Conservation (phyloP, 2,329 filamentous ascomycete genomes). For the Pseudogymnoascus sp. region DNA sequence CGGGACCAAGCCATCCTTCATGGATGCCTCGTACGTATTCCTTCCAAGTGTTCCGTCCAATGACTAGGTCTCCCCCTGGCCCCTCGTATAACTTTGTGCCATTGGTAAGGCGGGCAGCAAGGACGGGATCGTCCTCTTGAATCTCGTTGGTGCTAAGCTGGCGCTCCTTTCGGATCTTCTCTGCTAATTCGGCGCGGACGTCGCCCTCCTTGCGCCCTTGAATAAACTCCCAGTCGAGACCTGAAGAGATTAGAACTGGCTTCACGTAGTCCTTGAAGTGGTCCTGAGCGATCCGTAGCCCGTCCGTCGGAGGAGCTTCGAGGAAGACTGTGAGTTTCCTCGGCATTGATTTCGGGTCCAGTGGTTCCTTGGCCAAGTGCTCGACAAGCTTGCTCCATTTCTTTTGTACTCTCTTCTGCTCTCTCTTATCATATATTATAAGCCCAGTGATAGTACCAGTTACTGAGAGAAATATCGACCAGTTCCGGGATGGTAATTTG, state of each 20-base stretch:
- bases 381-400: constrained; percentile 83
- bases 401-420: constrained; percentile 75
- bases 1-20: constrained; percentile 89
- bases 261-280: constrained; percentile 96
- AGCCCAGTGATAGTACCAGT: constrained; percentile 69
- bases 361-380: constrained; percentile 68
- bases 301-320: constrained; percentile 77
- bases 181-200: constrained; percentile 75
- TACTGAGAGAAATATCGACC: constrained; percentile 88
- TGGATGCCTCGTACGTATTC: constrained; percentile 90
- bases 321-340: constrained; percentile 82
- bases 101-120: constrained; percentile 54
- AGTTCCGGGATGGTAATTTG: constrained; percentile 88
- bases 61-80: constrained; percentile 72
- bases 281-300: constrained; percentile 75
- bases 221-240: constrained; percentile 91
- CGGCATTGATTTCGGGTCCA: constrained; percentile 65
- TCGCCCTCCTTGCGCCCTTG: constrained; percentile 92
- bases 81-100: constrained; percentile 66
- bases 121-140: constrained; percentile 49
- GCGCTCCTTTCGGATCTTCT: constrained; percentile 69
- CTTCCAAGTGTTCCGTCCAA: constrained; percentile 93
- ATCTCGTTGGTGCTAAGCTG: constrained; percentile 31
- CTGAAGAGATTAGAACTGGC: constrained; percentile 79
- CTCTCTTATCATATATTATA: constrained; percentile 83